Base-by-base conservation (phyloP, 805 yeast genomes). In the Spathaspora sp. region DNA sequence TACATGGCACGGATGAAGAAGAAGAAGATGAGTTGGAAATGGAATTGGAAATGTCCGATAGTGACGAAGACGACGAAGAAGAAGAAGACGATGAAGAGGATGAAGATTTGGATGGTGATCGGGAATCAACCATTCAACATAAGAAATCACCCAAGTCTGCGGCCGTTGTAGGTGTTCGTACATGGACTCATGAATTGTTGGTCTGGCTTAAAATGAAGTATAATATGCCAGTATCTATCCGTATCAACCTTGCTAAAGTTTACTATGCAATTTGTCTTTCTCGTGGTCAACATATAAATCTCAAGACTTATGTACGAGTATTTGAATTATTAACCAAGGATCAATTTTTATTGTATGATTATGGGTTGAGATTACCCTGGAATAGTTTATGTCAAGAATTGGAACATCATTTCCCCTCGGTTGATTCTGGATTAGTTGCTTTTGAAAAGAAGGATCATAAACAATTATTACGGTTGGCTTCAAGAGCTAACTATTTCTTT, bases 141-240 rank as follows among this genome's bases (percentile, higher is more conserved):
- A 84, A 83, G 56, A 77, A 82, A 9, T 76, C 85, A 1, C 82
- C 87, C 1, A 77, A 79, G 57, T 82, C 89, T 0, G 87, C 94
- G 0, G 82, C 94, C 0, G 85, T 89, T 6, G 83, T 87, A 6
- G 79, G 85, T 44, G 86, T 90, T 7, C 78, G 85, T 49, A 88
- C 86, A 52, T 92, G 97, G 96, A 86, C 97, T 0, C 84, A 86
- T 49, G 97, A 91, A 64, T 75, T 93, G 55, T 79, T 82, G 48
- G 85, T 86, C 42, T 86, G 97, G 80, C 65, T 90, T 49, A 80
- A 80, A 58, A 85, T 87, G 82, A 88, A 89, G 59, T 83, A 87
- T 60, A 87, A 86, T 49, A 77, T 93, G 71, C 97, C 99, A 0
- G 59, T 89, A 11, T 57, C 74, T 1, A 67, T 85, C 46, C 78